Percentiles rank a stretch among this genome's conserved stretches.
phyloP scores from a whole-genome alignment of 2,329 filamentous ascomycete genomes.

The Acarospora socialis region DNA sequence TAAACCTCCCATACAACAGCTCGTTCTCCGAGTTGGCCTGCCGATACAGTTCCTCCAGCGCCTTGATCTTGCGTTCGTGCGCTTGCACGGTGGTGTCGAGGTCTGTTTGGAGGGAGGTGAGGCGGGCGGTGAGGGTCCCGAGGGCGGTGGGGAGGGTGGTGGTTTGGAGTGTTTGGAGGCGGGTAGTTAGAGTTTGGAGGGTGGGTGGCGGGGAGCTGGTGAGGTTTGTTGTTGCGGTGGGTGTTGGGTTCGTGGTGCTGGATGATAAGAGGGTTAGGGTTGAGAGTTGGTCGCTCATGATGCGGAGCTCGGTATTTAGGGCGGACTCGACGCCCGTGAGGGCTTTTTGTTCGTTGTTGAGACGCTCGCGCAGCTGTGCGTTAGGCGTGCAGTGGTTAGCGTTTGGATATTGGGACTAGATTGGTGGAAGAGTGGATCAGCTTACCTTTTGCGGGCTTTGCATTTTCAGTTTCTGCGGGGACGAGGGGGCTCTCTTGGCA shows the following conservation, averaged over 20 bases:
- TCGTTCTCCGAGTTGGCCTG: slow-evolving; percentile 85
- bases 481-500: slow-evolving; percentile 53
- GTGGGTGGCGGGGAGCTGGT: neutral
- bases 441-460: slow-evolving; percentile 46
- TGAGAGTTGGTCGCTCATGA: slow-evolving; percentile 69
- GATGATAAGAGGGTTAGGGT: slow-evolving; percentile 22
- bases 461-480: slow-evolving; percentile 54
- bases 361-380: slow-evolving; percentile 60
- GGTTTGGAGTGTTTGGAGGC: slow-evolving; percentile 54
- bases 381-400: slow-evolving; percentile 8
- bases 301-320: slow-evolving; percentile 60
- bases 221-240: slow-evolving; percentile 21
- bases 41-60: slow-evolving; percentile 77
- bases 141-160: slow-evolving; percentile 47
- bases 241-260: slow-evolving; percentile 33
- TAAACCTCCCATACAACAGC: slow-evolving; percentile 80
- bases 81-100: slow-evolving; percentile 57
- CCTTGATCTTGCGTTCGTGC: slow-evolving; percentile 62
- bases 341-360: slow-evolving; percentile 66
- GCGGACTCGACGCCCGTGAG: slow-evolving; percentile 55
- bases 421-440: neutral
- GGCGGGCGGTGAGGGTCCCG: slow-evolving; percentile 44
- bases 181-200: slow-evolving; percentile 31
- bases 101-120: slow-evolving; percentile 53
- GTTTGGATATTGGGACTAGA: slow-evolving; percentile 5